Conservation (phyloP, 2,329 filamentous ascomycete genomes). For the Fusarium palustre region DNA sequence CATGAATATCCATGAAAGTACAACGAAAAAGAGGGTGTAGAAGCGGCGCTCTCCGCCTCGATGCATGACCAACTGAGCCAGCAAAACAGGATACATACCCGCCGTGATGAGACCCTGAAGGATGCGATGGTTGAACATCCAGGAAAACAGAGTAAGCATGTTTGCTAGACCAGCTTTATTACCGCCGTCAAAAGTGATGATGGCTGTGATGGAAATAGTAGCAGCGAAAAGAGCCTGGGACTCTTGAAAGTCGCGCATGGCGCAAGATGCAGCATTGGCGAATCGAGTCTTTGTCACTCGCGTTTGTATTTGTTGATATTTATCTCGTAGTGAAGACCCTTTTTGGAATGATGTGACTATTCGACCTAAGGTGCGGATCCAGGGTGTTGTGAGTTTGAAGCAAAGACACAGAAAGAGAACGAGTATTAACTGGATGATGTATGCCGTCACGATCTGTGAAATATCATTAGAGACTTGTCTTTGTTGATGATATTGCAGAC, state of each 20-base stretch:
- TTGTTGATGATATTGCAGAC: fast-evolving
- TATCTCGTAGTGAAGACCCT: fast-evolving
- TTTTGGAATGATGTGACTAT: neutral
- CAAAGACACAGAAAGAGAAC: neutral
- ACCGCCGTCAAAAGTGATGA: neutral
- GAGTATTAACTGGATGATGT: neutral
- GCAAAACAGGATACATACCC: neutral
- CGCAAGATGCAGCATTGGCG: neutral
- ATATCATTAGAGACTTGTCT: fast-evolving
- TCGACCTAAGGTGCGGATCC: neutral
- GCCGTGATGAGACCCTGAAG: neutral
- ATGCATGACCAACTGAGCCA: neutral
- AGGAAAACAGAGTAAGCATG: neutral
- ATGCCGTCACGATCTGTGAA: neutral
- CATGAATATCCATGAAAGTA: neutral
- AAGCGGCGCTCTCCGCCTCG: neutral
- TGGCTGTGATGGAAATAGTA: slow-evolving; percentile 4
- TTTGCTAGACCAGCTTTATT: neutral
- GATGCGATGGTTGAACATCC: neutral
- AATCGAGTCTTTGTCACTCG: neutral
- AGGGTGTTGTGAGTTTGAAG: neutral
- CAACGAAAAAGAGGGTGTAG: neutral
- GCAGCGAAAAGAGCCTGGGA: slow-evolving; percentile 2
- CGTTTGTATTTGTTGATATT: neutral
- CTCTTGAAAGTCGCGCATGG: slow-evolving; percentile 2